Evolutionary conservation across 2,329 filamentous ascomycete genomes (phyloP), one percentile per base, ranked within the genome.

Genomic region (Endothia cerciana): DNA sequence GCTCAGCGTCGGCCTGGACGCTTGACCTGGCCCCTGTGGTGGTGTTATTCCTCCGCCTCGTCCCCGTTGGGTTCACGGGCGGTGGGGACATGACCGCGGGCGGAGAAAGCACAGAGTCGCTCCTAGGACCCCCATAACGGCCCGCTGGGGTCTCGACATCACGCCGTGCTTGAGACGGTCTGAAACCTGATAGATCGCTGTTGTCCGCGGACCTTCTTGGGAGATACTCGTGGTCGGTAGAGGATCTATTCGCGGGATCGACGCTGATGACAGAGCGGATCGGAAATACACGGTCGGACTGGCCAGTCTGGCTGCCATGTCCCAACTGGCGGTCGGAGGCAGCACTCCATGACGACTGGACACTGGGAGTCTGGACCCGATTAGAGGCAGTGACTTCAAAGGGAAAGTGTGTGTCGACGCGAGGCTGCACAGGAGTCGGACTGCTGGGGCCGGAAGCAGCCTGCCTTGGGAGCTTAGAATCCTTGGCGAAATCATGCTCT

Each of bases 231-330:
- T 73, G 69, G 13, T 81, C 79, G 56, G 70, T 73, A 5, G 76
- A 72, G 68, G 73, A 82, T 79, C 77, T 76, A 60, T 70, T 71
- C 59, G 76, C 77, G 7, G 86, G 86, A 70, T 91, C 88, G 49
- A 94, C 86, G 7, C 87, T 91, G 30, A 94, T 82, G 53, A 92
- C 89, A n/a, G 91, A 93, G 59, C 91, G 87, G 40, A 94, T 91
- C n/a, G 91, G 91, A 65, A 91, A 94, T 5, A 94, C 90, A 63
- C 90, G 85, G 72, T 94, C 83, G 40, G 76, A 74, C 36, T 74
- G 73, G 59, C 80, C 78, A 28, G 73, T 72, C 59, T 70, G 73
- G 63, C 69, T 74, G 62, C 71, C 69, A 57, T 77, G 70, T 17
- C 75, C 74, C 4, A 74, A 72, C 62, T 81, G 81, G 49, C 71